Base-by-base conservation (phyloP, 352 stramenopile species). In the Elongisporangium senticosum region DNA sequence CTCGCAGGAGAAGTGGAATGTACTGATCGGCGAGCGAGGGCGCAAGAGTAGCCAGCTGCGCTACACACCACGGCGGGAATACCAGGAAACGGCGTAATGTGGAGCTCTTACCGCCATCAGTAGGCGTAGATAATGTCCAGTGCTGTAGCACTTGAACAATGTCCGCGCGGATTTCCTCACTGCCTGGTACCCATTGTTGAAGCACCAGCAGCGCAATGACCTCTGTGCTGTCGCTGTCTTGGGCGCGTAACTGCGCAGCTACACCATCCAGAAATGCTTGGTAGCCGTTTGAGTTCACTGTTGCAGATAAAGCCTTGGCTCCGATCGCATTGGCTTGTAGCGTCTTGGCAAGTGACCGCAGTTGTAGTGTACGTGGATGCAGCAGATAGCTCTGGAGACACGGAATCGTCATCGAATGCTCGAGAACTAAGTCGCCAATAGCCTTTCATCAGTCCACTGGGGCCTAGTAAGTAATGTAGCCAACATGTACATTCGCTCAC, bases 241-340 rank as follows among this genome's bases (percentile, higher is more conserved):
- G 24, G 23, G 43, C 53, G 49, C 49, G 33, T 55, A 75, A 74
- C 21, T 58, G 69, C 15, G 6, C 20, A 47, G 19, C 49, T 7
- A 80, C 22, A 15, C 64, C 61, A 20, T 53, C 48, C 14, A 85
- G 48, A 51, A 82, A 80, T 7, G 19, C 43, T 4, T 40, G 15
- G 22, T 79, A 82, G 10, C 58, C 62, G 22, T 72, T 52, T 4
- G 51, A 40, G 15, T 69, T 51, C 7, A 56, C 17, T 24, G 61
- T 37, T 1, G 11, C 0, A 43, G 33, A 43, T 43, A 43, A 43
- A 22, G 61, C 62, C 33, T 64, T 68, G 43, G 71, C 71, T 60
- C 74, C 69, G 17, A 77, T 53, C 26, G 64, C 66, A 60, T 81
- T 83, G 26, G 65, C 64, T 43, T 83, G 71, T 17, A 85, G 61